A percentile compares a stretch with the other conserved stretches of the same genome.
These are phyloP conservation scores for Mycena pura DNA, from an alignment of 768 basidiomycete species.

Conservation along the genomic window DNA sequence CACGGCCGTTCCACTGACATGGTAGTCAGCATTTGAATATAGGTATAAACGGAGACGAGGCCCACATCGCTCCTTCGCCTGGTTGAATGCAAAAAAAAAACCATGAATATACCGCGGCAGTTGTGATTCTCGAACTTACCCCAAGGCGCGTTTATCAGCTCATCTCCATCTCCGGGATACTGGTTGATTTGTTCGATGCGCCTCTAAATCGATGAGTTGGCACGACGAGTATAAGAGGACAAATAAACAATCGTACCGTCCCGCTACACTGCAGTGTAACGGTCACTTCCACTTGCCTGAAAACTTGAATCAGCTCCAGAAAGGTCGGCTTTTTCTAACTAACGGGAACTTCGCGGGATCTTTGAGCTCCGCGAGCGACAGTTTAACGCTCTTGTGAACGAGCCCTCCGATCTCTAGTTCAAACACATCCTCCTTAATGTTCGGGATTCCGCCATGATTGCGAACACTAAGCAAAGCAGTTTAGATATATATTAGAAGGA, in stretches of 20 bases:
- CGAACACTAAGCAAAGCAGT: slow-evolving; percentile 44
- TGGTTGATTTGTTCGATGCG: slow-evolving; percentile 58
- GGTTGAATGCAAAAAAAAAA: neutral
- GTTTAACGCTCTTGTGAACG: slow-evolving; percentile 50
- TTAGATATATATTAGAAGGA: neutral
- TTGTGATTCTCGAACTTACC: too few relatives aligned
- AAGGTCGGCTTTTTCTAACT: slow-evolving; percentile 21
- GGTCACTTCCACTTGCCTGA: slow-evolving; percentile 54
- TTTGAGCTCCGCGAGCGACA: slow-evolving; percentile 55
- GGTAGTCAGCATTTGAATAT: neutral
- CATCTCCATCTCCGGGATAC: slow-evolving; percentile 62
- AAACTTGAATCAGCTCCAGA: neutral
- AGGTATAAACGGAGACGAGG: too few relatives aligned
- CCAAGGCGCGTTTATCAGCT: slow-evolving; percentile 59
- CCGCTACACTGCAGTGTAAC: slow-evolving; percentile 64
- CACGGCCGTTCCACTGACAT: slow-evolving; percentile 53
- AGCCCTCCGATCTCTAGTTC: slow-evolving; percentile 60
- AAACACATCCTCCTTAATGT: slow-evolving; percentile 53
- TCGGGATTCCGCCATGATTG: slow-evolving; percentile 60
- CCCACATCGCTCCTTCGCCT: slow-evolving; percentile 57
- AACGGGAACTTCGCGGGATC: slow-evolving; percentile 55
- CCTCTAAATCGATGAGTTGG: slow-evolving; percentile 27
- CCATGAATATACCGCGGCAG: too few relatives aligned
- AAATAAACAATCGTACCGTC: slow-evolving; percentile 30
- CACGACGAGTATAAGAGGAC: neutral